Evolutionary conservation across 345 rosid species (phyloP), one percentile per base, ranked within the genome.

Genomic region (Xanthoceras sorbifolium): DNA sequence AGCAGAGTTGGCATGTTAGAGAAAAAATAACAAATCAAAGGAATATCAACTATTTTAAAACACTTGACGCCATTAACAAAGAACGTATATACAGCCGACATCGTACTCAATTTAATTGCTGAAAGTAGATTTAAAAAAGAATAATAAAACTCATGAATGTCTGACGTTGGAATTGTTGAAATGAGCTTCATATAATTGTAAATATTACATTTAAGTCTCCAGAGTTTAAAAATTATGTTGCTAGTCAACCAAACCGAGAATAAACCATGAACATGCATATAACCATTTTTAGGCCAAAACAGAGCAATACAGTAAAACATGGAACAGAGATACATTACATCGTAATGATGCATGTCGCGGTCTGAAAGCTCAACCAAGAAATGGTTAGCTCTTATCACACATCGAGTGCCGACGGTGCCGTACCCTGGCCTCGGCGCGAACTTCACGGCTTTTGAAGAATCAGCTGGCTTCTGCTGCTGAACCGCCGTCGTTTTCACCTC

Each of bases 341-440:
- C 88, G 71, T 89, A 85, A 29, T 85, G 92, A 64, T 85, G 84
- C 75, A 89, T 67, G 76, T 85, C 90, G 62, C 84, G 84, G 50
- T 85, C 89, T 0, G 86, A 85, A 26, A 89, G 75, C 67, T 89
- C 86, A 31, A 88, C 89, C 78, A 86, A 84, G 73, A 89, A 89
- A 75, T 86, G 90, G 64, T 85, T 86, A 3, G 90, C 90, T 81
- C 85, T 85, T 4, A 89, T 87, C 22, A 86, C 71, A 50, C 92
- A 88, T 74, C 14, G 84, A 17, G 40, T 38, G 6, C 92, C 89
- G 26, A 18, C 64, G 62, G 73, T 80, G 28, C 92, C 92, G 69
- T 85, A 82, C 5, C 90, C 87, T 23, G 90, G 92, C 1, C 90
- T 80, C n/a, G 83, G 82, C 20, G 90, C 86, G 75, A 86, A 86